Percentiles rank a stretch among this genome's conserved stretches.
phyloP scores from a whole-genome alignment of 1,284 basidiomycete genomes.

The Leccinum solheimii region DNA sequence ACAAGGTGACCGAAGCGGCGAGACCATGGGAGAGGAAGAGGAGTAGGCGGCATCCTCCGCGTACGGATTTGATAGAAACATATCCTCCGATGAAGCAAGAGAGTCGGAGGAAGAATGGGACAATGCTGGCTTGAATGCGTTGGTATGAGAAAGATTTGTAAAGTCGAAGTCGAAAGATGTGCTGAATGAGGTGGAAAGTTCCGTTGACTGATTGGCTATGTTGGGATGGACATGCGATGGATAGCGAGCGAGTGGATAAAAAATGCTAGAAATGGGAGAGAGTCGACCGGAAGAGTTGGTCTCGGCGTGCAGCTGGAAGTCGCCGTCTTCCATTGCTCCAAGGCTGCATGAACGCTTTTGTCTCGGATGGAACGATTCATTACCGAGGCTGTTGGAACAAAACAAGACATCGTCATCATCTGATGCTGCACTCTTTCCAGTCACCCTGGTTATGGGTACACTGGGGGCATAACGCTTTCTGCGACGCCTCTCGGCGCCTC shows the following conservation, averaged over 20 bases:
- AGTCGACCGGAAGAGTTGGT: constrained; percentile 21
- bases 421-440: constrained; percentile 25
- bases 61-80: constrained; percentile 25
- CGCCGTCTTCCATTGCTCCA: constrained; percentile 40
- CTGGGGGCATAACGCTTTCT: constrained; percentile 39
- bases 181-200: constrained; percentile 28
- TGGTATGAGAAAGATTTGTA: constrained; percentile 25
- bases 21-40: constrained; percentile 10
- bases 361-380: constrained; percentile 24
- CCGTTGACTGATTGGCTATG: constrained; percentile 14
- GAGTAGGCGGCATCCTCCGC: constrained; percentile 7
- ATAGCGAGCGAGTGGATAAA: constrained; percentile 14
- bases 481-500: constrained; percentile 39
- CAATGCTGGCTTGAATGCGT: constrained; percentile 21
- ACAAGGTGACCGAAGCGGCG: constrained; percentile 17
- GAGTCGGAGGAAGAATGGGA: constrained; percentile 35
- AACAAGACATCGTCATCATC: constrained; percentile 59
- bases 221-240: constrained; percentile 15
- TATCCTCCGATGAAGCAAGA: constrained; percentile 39
- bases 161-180: constrained; percentile 28
- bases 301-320: constrained; percentile 18
- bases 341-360: constrained; percentile 47
- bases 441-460: constrained; percentile 18
- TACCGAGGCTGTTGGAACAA: constrained; percentile 40
- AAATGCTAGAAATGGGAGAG: constrained; percentile 29